Evolutionary conservation across 805 yeast genomes (phyloP), one percentile per base, ranked within the genome.

Genomic region (Metschnikowia amazonensis): DNA sequence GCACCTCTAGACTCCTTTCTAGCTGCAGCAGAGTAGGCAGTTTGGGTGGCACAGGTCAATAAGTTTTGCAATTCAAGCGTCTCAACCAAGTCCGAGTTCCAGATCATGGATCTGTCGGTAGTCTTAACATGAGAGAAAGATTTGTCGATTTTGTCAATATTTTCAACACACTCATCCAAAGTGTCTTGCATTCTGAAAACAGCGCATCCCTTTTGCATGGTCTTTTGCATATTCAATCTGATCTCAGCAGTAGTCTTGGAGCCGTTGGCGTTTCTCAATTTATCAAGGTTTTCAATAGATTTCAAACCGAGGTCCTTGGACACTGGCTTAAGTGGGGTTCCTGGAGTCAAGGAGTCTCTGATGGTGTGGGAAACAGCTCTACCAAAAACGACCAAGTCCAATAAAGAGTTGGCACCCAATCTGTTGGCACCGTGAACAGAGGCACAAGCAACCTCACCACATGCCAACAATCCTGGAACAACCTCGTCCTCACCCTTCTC

Each of bases 401-500:
- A 81, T 60, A 92, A 76, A 9, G 99, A 94, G 81, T 92, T 92
- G 56, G 99, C 99, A 70, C 99, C 99, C 58, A 92, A 79, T 79
- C 99, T 89, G 81, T 92, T 92, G 53, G 99, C 99, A 74, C 99
- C 99, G 67, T 92, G 99, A 49, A 92, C 99, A 29, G 97, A 89
- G 52, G 96, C 98, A 80, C 97, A 92, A 36, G 97, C 99, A 56
- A 95, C 90, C 77, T 92, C 99, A 79, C 99, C 99, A 76, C 97
- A 89, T 13, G 99, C 97, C 67, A 81, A 79, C 58, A 92, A 78
- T 63, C 99, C 99, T 62, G 92, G 94, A 51, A 92, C 94, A 57
- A 86, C 81, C 64, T 78, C 81, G 67, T 94, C 99, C 62, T 92
- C 82, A 59, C 99, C 99, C 55, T 79, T 74, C 64, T 80, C 92